Evolutionary conservation across 177 flowering plant species (phyloP), one percentile per base, ranked within the genome.

Genomic region (Vitis hybrid): DNA sequence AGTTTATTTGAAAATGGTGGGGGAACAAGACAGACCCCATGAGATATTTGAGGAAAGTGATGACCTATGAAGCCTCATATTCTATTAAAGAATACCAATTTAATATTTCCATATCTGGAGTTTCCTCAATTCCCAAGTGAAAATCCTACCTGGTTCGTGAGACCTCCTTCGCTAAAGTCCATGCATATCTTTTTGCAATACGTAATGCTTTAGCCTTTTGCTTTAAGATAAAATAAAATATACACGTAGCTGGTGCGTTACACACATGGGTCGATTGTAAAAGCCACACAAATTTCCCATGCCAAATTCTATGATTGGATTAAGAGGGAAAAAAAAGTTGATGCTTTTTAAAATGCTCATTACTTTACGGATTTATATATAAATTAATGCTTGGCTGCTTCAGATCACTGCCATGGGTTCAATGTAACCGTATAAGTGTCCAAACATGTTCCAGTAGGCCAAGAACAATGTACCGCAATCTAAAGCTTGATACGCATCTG

Each of bases 391-490:
- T 33, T 64, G 24, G 66, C 53, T 64, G 4, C 63, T 24, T 24
- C 38, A 11, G 15, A 18, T 24, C 13, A 38, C 11, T 4, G 13
- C n/a, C 52, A 62, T 28, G 31, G 31, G 54, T 64, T 64, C 66
- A 47, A 64, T 64, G 31, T 64, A 44, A 28, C 66, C 47, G 18
- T 17, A 13, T 68, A 54, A 59, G 2, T 19, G 17, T 68, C 51
- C 59, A 51, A 49, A 69, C 44, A 31, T 33, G 64, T 8, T 17
- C 49, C 7, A 1, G 14, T 24, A 59, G 75, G 61, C 73, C 75
- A 76, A 72, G 69, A 72, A 22, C 79, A 76, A 38, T 64, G 79
- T 4, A 72, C 62, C 72, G 33, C 38, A 17, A 76, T 68, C 75
- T 59, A 52, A 17, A 51, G 54, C 38, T 17, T 38, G 71, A 72